Base-by-base conservation (phyloP, 192 early-diverging fungal genomes). In the Dissophora ornata region DNA sequence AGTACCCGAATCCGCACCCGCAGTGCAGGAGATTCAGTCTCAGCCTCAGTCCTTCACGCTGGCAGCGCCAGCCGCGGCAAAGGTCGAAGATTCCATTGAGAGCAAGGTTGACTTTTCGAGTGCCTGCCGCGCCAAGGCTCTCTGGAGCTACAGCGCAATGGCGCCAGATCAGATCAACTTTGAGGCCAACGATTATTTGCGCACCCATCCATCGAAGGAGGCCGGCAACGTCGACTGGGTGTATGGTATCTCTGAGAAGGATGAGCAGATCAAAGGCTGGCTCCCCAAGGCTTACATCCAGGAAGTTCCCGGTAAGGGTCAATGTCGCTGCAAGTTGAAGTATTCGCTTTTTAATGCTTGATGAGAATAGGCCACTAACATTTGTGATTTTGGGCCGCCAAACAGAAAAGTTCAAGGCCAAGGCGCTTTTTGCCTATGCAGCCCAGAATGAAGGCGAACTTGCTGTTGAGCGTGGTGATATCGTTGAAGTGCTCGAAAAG, bases 401-500 rank as follows among this genome's bases (percentile, higher is more conserved):
- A 33, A 49, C 62, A 66, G 71, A 82, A 21, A 79, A 66, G 41
- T 70, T 82, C 46, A 80, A 79, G 49, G 81, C 74, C 1, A 79
- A 63, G 32, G 81, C 69, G 18, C 46, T 84, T 16, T 84, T 77
- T 34, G 63, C 84, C n/a, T 86, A 79, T 57, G 57, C 69, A 10
- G 67, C 68, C 10, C 70, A 79, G 49, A 79, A 69, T 44, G 65
- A 79, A 36, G 88, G 86, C 38, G 90, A 92, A 40, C 79, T 94
- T 19, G 69, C 80, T 28, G 88, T 93, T 57, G 81, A 86, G 26
- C 79, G 82, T 0, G 91, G 88, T 9, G 87, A 85, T 51, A 78
- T 89, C 25, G 71, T 94, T 38, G 82, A 83, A 0, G 84, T 94
- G 22, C 62, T 86, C 25, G 81, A 83, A 45, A 85, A 88, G 49